Evolutionary conservation across 805 yeast species (phyloP), one percentile per base, ranked within the genome.

Genomic region (Starmerella geochares): DNA sequence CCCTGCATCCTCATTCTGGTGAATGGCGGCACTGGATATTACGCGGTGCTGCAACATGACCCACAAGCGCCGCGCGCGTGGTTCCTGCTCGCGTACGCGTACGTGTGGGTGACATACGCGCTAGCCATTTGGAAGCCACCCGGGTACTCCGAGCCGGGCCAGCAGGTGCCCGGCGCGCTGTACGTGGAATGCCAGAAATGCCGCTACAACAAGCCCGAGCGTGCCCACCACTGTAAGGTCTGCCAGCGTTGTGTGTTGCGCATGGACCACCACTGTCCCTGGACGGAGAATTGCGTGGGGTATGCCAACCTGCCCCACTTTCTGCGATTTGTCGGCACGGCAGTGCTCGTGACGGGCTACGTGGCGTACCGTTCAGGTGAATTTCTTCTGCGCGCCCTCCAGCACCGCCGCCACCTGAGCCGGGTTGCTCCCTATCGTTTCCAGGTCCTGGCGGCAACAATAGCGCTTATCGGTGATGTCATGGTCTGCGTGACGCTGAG

Each of bases 241-340:
- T 71, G 74, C 56, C 47, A 58, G 17, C 57, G 61, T 13, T 70
- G 74, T 44, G 65, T 70, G 16, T 56, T 70, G 65, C 72, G 53
- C 73, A 82, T 65, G 86, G 88, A 50, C 72, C 83, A 51, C 75
- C 76, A 66, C 67, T 94, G 65, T 74, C 97, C 96, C 0, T 90
- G 97, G 97, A 87, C 88, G 62, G 81, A 94, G 3, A 74, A 79
- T 9, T 88, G 96, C 64, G 78, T 90, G 49, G 97, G 97, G 0
- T 83, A 76, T 65, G 68, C 68, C 27, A 90, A 90, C 65, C 85
- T 84, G 54, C 83, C 86, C 64, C 77, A 71, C 61, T 90, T 88
- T 60, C 62, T 86, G 25, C 94, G 87, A 60, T 83, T 83, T 61
- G 65, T 87, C 46, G 36, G 72, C 2, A 77, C 79, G 58, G 69